Evolutionary conservation across 768 basidiomycete species (phyloP).

Genomic region (Mycena metata): DNA sequence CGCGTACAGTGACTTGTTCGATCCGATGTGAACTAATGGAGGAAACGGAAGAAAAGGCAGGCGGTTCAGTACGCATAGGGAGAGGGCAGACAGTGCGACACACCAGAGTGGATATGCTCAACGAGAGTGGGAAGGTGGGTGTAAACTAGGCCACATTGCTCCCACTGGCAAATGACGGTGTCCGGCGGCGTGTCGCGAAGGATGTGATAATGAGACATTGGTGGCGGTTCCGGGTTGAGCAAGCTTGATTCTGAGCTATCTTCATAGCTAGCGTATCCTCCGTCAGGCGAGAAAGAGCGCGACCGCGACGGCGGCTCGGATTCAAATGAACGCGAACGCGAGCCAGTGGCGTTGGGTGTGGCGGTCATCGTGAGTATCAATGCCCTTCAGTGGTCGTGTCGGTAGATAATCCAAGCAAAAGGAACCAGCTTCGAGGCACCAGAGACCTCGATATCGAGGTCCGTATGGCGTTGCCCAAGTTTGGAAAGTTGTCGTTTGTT

Average conservation of each 20-base stretch:
- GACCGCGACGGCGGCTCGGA: constrained; percentile 19
- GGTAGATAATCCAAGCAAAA: too few relatives aligned
- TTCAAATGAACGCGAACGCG: constrained; percentile 12
- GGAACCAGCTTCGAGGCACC: too few relatives aligned
- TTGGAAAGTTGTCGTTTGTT: too few relatives aligned
- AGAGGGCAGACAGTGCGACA: constrained; percentile 41
- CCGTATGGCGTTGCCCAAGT: too few relatives aligned
- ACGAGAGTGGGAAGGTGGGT: constrained; percentile 81
- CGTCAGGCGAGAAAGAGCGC: constrained; percentile 18
- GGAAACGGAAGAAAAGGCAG: constrained; percentile 11
- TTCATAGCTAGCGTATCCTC: constrained; percentile 27
- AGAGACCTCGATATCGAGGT: too few relatives aligned
- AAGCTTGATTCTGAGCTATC: constrained; percentile 20
- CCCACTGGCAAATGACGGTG: constrained; percentile 87
- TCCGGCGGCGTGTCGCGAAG: constrained; percentile 55
- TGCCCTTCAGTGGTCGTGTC: too few relatives aligned
- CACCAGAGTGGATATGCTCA: constrained; percentile 87
- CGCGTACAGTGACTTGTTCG: constrained; percentile 86
- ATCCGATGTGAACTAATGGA: constrained; percentile 80
- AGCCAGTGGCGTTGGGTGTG: not conserved
- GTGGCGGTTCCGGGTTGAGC: constrained; percentile 14
- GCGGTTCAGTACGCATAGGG: not conserved
- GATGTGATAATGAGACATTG: constrained; percentile 34
- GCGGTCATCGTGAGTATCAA: too few relatives aligned
- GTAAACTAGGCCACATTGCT: constrained; percentile 81